Evolutionary conservation across 768 basidiomycete genomes (phyloP), one percentile per base, ranked within the genome.

Genomic region (Imleria badia): DNA sequence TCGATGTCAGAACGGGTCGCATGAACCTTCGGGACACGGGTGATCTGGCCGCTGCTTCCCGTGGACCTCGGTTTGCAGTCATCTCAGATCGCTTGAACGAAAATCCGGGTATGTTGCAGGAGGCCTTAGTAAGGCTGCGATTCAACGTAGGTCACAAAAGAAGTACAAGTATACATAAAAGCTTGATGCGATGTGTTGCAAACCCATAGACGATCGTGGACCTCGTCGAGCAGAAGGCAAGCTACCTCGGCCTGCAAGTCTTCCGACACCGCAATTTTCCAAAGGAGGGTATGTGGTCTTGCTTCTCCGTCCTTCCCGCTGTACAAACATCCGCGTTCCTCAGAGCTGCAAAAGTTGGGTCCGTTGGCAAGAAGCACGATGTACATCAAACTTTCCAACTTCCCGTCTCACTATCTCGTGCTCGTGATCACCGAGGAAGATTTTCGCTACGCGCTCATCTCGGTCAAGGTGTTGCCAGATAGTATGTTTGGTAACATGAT

Each of bases 161-260:
- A 49, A 30, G 34, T 48, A 22, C 30, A 6, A 22, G 38, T 23
- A 8, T 5, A 22, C 12, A 14, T n/a, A 48, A 48, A 56, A 51
- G 6, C 39, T 35, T 45, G 42, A 46, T 42, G 9, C 6, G n/a
- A 51, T 10, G 12, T 23, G 5, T 13, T 51, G 35, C 14, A 29
- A 36, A 36, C 45, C n/a, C 9, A n/a, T 59, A 95, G 94, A 91
- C 91, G 6, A 91, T 94, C 56, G 77, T 82, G 40, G 90, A 93
- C 51, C 78, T 87, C 15, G 82, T 87, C 11, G 91, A 94, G 67
- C 87, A 90, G 68, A 94, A 92, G 64, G 89, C 87, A n/a, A 82
- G 76, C 57, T 87, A 91, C 62, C 81, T 95, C 11, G 94, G 94
- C n/a, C 71, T 94, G 39, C 84, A 85, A 66, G 84, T 81, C 52